A percentile compares a stretch with the other conserved stretches of the same genome.
Evolutionary conservation across 2,329 filamentous ascomycete species (phyloP).

Genomic region (Xylaria sp.): DNA sequence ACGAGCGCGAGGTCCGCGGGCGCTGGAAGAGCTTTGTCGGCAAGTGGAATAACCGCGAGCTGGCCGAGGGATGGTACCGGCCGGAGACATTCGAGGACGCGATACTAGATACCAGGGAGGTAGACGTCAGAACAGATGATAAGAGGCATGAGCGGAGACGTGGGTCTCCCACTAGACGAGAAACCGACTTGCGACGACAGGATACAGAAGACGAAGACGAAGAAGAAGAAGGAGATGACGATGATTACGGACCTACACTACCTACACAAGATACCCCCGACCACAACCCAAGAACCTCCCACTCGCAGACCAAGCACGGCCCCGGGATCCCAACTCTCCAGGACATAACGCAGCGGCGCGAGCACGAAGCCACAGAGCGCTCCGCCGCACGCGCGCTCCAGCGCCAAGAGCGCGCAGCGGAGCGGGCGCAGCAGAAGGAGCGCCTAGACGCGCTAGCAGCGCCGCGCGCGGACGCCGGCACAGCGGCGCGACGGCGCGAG

Average conservation of each 20-base stretch:
- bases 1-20: slow-evolving; percentile 79
- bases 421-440: slow-evolving; percentile 74
- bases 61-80: slow-evolving; percentile 94
- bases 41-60: slow-evolving; percentile 91
- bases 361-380: slow-evolving; percentile 61
- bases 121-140: not conserved
- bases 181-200: not conserved
- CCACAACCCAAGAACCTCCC: slow-evolving; percentile 16
- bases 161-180: not conserved
- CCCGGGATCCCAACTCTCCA: slow-evolving; percentile 75
- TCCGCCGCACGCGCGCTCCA: slow-evolving; percentile 60
- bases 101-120: slow-evolving; percentile 16
- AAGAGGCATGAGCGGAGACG: not conserved
- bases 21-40: slow-evolving; percentile 93
- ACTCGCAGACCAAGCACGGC: slow-evolving; percentile 53
- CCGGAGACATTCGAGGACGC: slow-evolving; percentile 69
- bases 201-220: slow-evolving; percentile 39
- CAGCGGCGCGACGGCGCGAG: slow-evolving; percentile 84
- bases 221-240: slow-evolving; percentile 60
- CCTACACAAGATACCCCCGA: slow-evolving; percentile 38
- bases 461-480: slow-evolving; percentile 84
- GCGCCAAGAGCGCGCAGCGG: slow-evolving; percentile 69
- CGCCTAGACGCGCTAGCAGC: slow-evolving; percentile 80
- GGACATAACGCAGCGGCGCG: slow-evolving; percentile 74
- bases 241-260: slow-evolving; percentile 64